phyloP scores from a whole-genome alignment of 495 filamentous ascomycete species.

The Penicillium samsonianum region DNA sequence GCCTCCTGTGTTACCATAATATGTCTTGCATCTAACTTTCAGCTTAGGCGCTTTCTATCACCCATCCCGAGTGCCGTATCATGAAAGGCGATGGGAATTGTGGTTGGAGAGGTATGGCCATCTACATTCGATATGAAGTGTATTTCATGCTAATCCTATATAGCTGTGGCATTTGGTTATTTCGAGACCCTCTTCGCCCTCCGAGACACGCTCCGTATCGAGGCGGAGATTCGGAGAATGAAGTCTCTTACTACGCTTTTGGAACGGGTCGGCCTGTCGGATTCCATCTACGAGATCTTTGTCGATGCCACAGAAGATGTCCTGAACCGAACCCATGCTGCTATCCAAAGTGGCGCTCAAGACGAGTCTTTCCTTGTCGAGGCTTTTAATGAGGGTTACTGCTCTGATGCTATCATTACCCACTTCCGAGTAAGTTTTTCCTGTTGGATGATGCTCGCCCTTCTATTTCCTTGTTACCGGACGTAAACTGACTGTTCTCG shows the following conservation, averaged over 20 bases:
- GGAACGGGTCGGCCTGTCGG: slow-evolving; percentile 64
- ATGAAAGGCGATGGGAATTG: slow-evolving; percentile 94
- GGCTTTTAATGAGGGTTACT: slow-evolving; percentile 72
- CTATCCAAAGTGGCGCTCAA: slow-evolving; percentile 54
- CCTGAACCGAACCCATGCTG: slow-evolving; percentile 56
- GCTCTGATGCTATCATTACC: slow-evolving; percentile 71
- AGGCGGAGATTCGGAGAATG: slow-evolving; percentile 70
- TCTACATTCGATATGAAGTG: background rate
- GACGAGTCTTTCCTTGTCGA: slow-evolving; percentile 64
- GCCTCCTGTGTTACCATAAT: background rate
- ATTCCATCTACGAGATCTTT: slow-evolving; percentile 79
- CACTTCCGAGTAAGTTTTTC: slow-evolving; percentile 60
- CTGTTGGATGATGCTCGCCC: background rate
- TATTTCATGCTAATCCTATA: slow-evolving; percentile 20
- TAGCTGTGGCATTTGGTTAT: slow-evolving; percentile 90
- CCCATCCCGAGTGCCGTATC: slow-evolving; percentile 83
- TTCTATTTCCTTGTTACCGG: background rate
- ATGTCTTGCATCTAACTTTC: slow-evolving; percentile 21
- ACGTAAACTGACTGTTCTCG: slow-evolving; percentile 18
- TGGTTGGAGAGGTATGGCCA: slow-evolving; percentile 87
- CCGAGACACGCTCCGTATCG: slow-evolving; percentile 62
- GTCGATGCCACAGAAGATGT: slow-evolving; percentile 71
- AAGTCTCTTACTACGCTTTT: slow-evolving; percentile 69
- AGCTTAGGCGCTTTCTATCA: slow-evolving; percentile 71
- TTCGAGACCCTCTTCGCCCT: slow-evolving; percentile 77